Evolutionary conservation across 441 rosid genomes (phyloP), one percentile per base, ranked within the genome.

Genomic region (Jatropha multifida): DNA sequence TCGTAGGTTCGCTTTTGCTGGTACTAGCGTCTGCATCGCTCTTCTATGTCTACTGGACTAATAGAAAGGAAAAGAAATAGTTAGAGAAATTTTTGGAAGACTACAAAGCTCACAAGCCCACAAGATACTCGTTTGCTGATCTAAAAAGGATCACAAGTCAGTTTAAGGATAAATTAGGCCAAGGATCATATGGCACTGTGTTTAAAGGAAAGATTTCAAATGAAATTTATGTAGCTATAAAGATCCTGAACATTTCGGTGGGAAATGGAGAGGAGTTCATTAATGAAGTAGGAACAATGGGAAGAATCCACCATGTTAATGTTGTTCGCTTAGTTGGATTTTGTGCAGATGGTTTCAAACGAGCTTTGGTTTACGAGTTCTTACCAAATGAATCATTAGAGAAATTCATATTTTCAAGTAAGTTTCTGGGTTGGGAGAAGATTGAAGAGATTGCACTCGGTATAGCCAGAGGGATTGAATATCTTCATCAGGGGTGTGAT

Each of bases 171-270:
- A 77, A 77, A 51, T 46, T 82, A 44, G 83, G 83, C 13, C 61
- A 82, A 44, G 81, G 85, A 55, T 75, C 71, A 20, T 79, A 65
- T 49, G 85, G 85, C 15, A 77, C 74, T 0, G 83, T 82, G 23
- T 79, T 42, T 60, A 79, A 74, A 67, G 83, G 85, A 48, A 77
- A 9, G 63, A 74, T 79, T 3, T 79, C 81, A 5, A 66, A 74
- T 9, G 83, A 77, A 42, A 73, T 82, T 44, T 11, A 27, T 8
- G 82, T 77, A 0, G 81, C 81, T 26, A 77, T 78, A 17, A 78
- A 74, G 59, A 63, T 78, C 52, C 74, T 78, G 40, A 78, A 78
- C 78, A 61, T 40, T 23, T 62, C 78, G 0, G 55, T 7, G 14
- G 81, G 75, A 20, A 74, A 78, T 42, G 81, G 78, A 23, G 75